Evolutionary conservation across 1,284 basidiomycete species (phyloP).

Genomic region (Pseudozyma thailandica): DNA sequence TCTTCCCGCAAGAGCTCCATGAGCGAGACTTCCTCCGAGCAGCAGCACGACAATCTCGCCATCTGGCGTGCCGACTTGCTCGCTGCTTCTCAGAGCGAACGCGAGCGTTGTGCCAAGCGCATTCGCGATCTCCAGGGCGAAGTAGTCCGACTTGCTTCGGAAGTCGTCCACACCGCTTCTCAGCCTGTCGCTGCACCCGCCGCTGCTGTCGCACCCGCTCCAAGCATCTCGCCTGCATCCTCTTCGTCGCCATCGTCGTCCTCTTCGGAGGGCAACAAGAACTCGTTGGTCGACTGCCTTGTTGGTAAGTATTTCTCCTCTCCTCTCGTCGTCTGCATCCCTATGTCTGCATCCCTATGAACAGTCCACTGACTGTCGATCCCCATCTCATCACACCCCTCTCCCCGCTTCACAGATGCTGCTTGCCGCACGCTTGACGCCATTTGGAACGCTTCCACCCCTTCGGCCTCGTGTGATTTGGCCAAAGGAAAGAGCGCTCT

Average conservation of each 20-base stretch:
- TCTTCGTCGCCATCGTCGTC: slow-evolving; percentile 31
- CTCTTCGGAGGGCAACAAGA: slow-evolving; percentile 31
- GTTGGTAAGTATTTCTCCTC: slow-evolving; percentile 53
- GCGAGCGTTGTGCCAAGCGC: slow-evolving; percentile 35
- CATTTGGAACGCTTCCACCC: slow-evolving; percentile 46
- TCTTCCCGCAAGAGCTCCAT: slow-evolving; percentile 42
- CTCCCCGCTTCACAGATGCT: slow-evolving; percentile 23
- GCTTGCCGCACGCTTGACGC: slow-evolving; percentile 45
- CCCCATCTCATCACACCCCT: not conserved
- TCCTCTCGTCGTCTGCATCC: not conserved
- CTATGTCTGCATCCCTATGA: not conserved
- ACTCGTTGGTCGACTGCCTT: slow-evolving; percentile 51
- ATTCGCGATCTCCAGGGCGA: slow-evolving; percentile 33
- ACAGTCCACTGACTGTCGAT: slow-evolving; percentile 14
- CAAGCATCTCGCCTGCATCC: slow-evolving; percentile 25
- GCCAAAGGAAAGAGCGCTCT: slow-evolving; percentile 49
- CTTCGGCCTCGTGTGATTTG: slow-evolving; percentile 37
- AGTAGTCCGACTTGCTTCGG: slow-evolving; percentile 35
- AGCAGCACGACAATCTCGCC: slow-evolving; percentile 30
- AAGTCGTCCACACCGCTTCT: slow-evolving; percentile 20
- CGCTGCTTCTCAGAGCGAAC: slow-evolving; percentile 17
- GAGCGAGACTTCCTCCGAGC: slow-evolving; percentile 15
- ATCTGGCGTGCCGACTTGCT: slow-evolving; percentile 34
- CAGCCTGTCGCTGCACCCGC: slow-evolving; percentile 3
- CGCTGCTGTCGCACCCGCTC: slow-evolving; percentile 2